Base-by-base conservation (phyloP, 2,329 filamentous ascomycete species). In the Penicillium expansum region DNA sequence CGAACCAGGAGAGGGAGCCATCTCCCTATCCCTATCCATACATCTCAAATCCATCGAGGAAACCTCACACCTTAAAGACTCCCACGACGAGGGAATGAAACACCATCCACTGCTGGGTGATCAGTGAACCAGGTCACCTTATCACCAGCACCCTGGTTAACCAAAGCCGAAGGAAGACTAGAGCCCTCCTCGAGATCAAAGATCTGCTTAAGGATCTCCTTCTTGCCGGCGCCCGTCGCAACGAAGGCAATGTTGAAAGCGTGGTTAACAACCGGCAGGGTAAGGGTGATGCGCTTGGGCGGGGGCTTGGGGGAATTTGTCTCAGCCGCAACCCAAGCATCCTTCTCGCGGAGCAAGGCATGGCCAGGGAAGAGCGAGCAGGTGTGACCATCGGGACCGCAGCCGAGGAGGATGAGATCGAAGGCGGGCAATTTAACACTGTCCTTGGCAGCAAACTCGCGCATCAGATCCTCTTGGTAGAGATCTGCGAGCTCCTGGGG, bases 91-190 rank as follows among this genome's bases (percentile, higher is more conserved):
- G 92, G 91, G 71, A 91, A 97, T 59, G 82, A 80, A 13, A 99
- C 90, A 5, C 91, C 92, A 69, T 96, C 88, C 13, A 95, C 86
- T 45, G 94, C 93, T 5, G 89, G 81, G 69, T 86, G 83, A 73
- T 97, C 94, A 42, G 92, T 91, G 73, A 99, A 97, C 94, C 94
- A 99, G 77, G 87, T 94, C 70, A 92, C 91, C 68, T 91, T 88
- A 63, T 96, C 92, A 43, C 90, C 91, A 4, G 85, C 88, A 41
- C 84, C 86, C 67, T 90, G 85, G 74, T 99, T 99, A 69, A 99
- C 88, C 63, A 97, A 80, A 1, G 90, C 86, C 72, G 92, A 96
- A 1, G 94, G 94, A 58, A 97, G 80, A 35, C 84, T 86, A 41
- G 80, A 77, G 9, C 87, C 86, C 63, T 89, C 88, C 62, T 91